These are phyloP conservation scores for Staphylotrichum tortipilum DNA, from an alignment of 495 filamentous ascomycete genomes.

Conservation along the genomic window DNA sequence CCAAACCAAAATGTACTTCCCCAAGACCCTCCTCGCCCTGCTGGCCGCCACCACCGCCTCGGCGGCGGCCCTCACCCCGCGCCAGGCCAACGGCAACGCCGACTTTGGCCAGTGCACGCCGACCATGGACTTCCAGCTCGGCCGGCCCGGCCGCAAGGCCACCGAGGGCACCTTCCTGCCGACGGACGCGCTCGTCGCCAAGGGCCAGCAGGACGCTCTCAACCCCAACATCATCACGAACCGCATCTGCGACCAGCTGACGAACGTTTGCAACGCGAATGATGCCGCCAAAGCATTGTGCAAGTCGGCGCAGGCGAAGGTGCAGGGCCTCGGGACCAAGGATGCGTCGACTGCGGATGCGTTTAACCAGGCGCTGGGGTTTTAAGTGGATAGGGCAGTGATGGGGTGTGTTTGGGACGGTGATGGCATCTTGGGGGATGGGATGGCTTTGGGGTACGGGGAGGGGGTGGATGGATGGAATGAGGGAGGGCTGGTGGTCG, in stretches of 20 bases:
- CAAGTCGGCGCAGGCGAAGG: slow-evolving; percentile 32
- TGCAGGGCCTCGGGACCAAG: slow-evolving; percentile 30
- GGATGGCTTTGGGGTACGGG: no score
- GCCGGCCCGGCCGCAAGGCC: slow-evolving; percentile 31
- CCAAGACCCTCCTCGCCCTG: slow-evolving; percentile 23
- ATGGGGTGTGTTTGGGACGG: no score
- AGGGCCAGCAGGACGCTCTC: slow-evolving; percentile 46
- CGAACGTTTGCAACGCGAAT: slow-evolving; percentile 48
- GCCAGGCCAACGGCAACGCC: slow-evolving; percentile 21
- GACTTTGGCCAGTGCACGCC: slow-evolving; percentile 51
- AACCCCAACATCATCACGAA: slow-evolving; percentile 59
- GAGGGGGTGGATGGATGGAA: no score
- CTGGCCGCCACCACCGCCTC: slow-evolving; percentile 24
- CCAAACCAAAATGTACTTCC: slow-evolving; percentile 20
- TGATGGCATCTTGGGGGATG: no score
- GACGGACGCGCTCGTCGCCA: slow-evolving; percentile 41
- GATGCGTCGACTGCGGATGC: slow-evolving; percentile 35
- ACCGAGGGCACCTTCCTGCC: slow-evolving; percentile 35
- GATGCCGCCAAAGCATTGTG: slow-evolving; percentile 42
- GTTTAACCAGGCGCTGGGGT: slow-evolving; percentile 37
- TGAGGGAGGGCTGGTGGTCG: no score
- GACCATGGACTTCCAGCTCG: slow-evolving; percentile 48
- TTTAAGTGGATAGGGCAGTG: slow-evolving; percentile 22
- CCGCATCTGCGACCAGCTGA: slow-evolving; percentile 53
- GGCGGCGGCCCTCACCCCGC: slow-evolving; percentile 22